Conservation (phyloP, 768 basidiomycete genomes). For the Hypholoma fasciculare region DNA sequence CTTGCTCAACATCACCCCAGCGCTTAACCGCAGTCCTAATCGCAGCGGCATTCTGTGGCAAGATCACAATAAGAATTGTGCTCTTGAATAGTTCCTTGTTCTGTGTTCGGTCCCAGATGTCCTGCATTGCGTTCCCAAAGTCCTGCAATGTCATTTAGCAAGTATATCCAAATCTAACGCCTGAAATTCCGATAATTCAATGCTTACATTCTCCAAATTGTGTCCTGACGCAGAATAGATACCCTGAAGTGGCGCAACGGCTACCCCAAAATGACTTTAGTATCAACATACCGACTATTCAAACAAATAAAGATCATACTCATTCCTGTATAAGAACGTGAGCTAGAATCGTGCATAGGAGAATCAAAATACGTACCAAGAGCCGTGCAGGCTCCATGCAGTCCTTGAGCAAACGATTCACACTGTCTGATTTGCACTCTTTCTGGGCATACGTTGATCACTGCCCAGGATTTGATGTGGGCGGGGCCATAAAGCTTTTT, state of each 20-base stretch:
- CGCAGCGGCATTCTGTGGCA: conserved; percentile 48
- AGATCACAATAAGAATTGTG: conserved; percentile 48
- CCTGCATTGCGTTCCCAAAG: too few species aligned
- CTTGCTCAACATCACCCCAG: conserved; percentile 48
- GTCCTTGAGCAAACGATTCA: neutral
- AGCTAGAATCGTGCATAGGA: too few species aligned
- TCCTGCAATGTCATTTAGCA: too few species aligned
- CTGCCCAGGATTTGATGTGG: conserved; percentile 14
- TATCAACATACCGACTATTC: too few species aligned
- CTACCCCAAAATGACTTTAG: neutral
- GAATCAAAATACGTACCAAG: conserved; percentile 10
- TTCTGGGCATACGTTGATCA: conserved; percentile 10
- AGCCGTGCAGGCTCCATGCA: conserved; percentile 9
- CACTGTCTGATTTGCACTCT: neutral
- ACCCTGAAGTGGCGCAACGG: neutral
- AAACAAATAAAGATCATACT: neutral
- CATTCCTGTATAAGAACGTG: conserved; percentile 11
- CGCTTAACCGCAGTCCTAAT: conserved; percentile 49
- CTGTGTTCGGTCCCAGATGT: neutral
- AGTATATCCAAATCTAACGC: too few species aligned
- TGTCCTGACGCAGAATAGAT: neutral
- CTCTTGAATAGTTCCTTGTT: neutral
- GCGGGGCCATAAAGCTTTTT: conserved; percentile 8
- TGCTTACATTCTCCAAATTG: too few species aligned
- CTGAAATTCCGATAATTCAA: too few species aligned